Conservation (phyloP, 106 monocot species). For the Narthecium ossifragum region DNA sequence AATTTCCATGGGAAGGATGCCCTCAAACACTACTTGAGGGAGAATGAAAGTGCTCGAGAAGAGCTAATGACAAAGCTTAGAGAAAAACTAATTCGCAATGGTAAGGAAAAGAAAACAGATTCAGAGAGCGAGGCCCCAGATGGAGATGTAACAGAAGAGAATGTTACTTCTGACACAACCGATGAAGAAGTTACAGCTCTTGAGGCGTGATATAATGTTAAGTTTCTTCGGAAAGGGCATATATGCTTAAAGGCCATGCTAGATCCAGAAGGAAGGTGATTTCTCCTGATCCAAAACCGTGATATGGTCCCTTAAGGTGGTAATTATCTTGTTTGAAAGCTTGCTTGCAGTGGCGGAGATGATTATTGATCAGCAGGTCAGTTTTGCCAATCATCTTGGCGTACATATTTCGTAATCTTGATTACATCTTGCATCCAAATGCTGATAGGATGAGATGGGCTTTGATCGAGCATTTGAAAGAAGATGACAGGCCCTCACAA, state of each 20-base stretch:
- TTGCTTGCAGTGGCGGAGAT: neutral
- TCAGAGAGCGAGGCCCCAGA: slow-evolving; percentile 8
- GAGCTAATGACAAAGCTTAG: slow-evolving; percentile 52
- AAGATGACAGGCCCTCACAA: neutral
- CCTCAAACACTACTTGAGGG: slow-evolving; percentile 41
- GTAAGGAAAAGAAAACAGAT: slow-evolving; percentile 12
- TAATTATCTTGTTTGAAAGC: neutral
- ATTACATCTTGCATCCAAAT: neutral
- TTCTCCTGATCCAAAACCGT: neutral
- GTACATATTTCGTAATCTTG: neutral
- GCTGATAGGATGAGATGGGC: neutral
- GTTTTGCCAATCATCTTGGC: neutral
- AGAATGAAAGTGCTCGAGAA: slow-evolving; percentile 42
- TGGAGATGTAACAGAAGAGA: slow-evolving; percentile 20
- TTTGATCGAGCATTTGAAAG: neutral
- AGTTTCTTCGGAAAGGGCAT: neutral
- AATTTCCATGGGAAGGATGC: slow-evolving; percentile 81
- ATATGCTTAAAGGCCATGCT: too few species aligned
- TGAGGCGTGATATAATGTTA: slow-evolving; percentile 16
- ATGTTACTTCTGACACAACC: slow-evolving; percentile 26
- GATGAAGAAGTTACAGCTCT: slow-evolving; percentile 37
- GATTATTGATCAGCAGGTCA: neutral
- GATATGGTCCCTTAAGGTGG: neutral
- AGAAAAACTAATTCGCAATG: slow-evolving; percentile 30
- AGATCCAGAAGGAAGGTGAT: neutral